A percentile compares a stretch with the other conserved stretches of the same genome.
Conservation (phyloP, 2,329 filamentous ascomycete genomes). For the Colletotrichum lupini region DNA sequence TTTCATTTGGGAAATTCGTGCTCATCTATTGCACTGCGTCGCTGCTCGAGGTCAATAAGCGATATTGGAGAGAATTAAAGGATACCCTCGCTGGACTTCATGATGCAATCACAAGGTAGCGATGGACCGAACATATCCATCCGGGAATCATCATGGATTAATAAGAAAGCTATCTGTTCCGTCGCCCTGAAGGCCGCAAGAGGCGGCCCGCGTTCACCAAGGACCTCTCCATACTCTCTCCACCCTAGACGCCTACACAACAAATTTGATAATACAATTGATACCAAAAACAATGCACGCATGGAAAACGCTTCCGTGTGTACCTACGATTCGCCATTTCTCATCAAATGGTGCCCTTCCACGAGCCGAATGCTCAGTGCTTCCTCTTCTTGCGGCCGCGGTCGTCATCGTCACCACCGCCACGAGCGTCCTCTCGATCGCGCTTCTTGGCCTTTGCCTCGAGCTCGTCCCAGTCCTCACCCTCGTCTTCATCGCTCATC, state of each 20-base stretch:
- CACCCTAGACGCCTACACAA: constrained; percentile 32
- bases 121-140: not conserved
- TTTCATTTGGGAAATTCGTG: not conserved
- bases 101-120: not conserved
- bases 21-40: no score
- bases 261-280: constrained; percentile 34
- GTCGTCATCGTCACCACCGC: constrained; percentile 88
- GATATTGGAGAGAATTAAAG: not conserved
- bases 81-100: not conserved
- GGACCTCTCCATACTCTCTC: not conserved
- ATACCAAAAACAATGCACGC: constrained; percentile 26
- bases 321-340: not conserved
- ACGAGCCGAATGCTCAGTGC: constrained; percentile 42
- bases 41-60: not conserved
- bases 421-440: constrained; percentile 74
- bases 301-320: constrained; percentile 1
- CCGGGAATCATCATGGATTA: constrained; percentile 11
- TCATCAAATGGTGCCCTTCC: not conserved
- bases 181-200: not conserved
- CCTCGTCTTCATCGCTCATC: constrained; percentile 78
- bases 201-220: constrained; percentile 9
- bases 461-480: constrained; percentile 94
- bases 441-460: constrained; percentile 92
- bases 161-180: constrained; percentile 27
- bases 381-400: constrained; percentile 77